Evolutionary conservation across 306 rosid genomes (phyloP).

Genomic region (Sphenostylis stenocarpa): DNA sequence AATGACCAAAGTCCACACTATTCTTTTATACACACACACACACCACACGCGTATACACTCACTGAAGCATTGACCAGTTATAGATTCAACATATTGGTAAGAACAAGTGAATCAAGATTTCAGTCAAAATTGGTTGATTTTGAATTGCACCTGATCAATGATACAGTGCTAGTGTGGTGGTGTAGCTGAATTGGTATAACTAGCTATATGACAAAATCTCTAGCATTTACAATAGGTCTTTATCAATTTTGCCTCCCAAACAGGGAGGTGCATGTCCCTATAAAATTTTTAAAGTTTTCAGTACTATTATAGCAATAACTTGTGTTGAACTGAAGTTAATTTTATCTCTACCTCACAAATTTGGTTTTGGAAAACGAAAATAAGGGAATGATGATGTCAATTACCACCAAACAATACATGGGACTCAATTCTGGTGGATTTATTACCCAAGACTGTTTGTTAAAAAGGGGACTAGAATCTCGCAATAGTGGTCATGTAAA

Average conservation of each 20-base stretch:
- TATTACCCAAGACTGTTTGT: constrained; percentile 10
- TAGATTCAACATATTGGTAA: not conserved
- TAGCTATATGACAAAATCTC: not conserved
- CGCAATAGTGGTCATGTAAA: constrained; percentile 6
- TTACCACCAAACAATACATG: not conserved
- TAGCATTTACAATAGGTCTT: not conserved
- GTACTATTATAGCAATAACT: not conserved
- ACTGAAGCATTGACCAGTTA: not conserved
- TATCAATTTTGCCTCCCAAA: not conserved
- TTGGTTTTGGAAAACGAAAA: not conserved
- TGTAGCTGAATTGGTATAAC: not conserved
- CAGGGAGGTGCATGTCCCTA: not conserved
- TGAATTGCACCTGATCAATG: constrained; percentile 37
- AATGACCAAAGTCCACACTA: constrained; percentile 9
- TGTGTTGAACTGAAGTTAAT: no score
- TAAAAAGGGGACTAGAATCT: constrained; percentile 39
- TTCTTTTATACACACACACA: not conserved
- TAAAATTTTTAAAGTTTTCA: not conserved
- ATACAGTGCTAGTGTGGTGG: not conserved
- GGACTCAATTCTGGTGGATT: constrained; percentile 8
- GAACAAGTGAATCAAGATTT: not conserved
- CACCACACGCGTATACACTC: not conserved
- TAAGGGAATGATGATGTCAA: not conserved
- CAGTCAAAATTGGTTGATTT: constrained; percentile 35
- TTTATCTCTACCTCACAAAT: not conserved